Base-by-base conservation (phyloP, 2,329 filamentous ascomycete genomes). In the Fusarium subglutinans region DNA sequence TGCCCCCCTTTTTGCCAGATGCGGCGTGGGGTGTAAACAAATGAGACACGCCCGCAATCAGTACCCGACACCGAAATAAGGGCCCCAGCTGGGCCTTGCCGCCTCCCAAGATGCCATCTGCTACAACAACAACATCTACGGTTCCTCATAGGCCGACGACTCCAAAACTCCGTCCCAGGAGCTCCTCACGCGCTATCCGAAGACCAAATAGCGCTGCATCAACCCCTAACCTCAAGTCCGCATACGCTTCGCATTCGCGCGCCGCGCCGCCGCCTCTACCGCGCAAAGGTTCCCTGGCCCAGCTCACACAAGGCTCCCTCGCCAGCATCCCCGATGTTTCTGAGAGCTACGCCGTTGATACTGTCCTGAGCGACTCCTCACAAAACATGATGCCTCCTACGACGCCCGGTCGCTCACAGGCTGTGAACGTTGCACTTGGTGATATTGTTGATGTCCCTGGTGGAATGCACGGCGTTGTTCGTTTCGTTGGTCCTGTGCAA, bases 391-490 rank as follows among this genome's bases (percentile, higher is more conserved):
- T 86, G 57, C 89, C 87, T 38, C 89, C 87, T 43, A 80, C 85
- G 59, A 90, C 89, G 1, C 89, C 90, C 33, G 85, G 85, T 63
- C 85, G 87, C 82, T 84, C 79, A 75, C 85, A 80, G 74, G 83
- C 84, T 70, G 87, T 88, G 59, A 80, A 86, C 70, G 83, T 97
- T 69, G 88, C 91, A 73, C 87, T 96, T 45, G 96, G 96, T 75
- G 96, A 98, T 80, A 82, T 87, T 40, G 96, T 98, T 71, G 95
- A 98, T 76, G 96, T 98, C 53, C 95, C 96, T 4, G 96, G 96
- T 47, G 94, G 92, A 81, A 98, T 99, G 95, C 87, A 92, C 75
- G 96, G 96, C 55, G 93, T 90, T 5, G 92, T 98, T 75, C 96
- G 93, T 81, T 99, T 98, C 80, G 87, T 98, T 70, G 96, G 96